Evolutionary conservation across 768 basidiomycete species (phyloP), one percentile per base, ranked within the genome.

Genomic region (Boletus eberwhitei): DNA sequence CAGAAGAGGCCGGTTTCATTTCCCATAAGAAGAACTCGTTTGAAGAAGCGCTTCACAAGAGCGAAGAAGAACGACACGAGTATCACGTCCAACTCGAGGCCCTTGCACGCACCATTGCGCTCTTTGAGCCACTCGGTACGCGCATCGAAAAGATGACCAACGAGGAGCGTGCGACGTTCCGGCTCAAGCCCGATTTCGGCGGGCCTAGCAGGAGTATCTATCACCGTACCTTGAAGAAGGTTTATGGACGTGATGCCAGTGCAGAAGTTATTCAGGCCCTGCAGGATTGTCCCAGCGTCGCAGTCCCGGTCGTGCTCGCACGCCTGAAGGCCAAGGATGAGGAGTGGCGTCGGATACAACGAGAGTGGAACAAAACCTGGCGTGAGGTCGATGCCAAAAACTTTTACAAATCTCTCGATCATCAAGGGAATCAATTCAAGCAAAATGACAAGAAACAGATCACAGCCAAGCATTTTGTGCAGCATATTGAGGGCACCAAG

Each of bases 331-430:
- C 86, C 67, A 97, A 95, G 71, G 91, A 98, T 69, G 95, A 97
- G 57, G 97, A 99, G 68, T 99, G 97, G 97, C 86, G 92, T 65
- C 81, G 91, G 32, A 86, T 89, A 29, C 91, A 94, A 70, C 81
- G 96, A 29, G 95, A 98, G 71, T 98, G 93, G 93, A 92, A 88
- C 73, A 83, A 89, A 56, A 95, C 93, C 16, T 98, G 97, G 97
- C 81, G 93, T 48, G 96, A 98, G 69, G 89, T 95, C 46, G 93
- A 99, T 64, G 87, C 88, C 52, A 94, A 93, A 75, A 98, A 98
- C 75, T 98, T 95, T 69, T 96, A 97, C 84, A 98, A 96, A 74
- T 88, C 89, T 31, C 84, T 98, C 47, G 97, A 99, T 68, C 93
- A 97, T 66, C 95, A 97, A 70, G 95, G 93, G 17, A 90, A 91